A percentile compares a stretch with the other conserved stretches of the same genome.
Conservation (phyloP, 768 basidiomycete genomes). For the Thelephora ganbajun region DNA sequence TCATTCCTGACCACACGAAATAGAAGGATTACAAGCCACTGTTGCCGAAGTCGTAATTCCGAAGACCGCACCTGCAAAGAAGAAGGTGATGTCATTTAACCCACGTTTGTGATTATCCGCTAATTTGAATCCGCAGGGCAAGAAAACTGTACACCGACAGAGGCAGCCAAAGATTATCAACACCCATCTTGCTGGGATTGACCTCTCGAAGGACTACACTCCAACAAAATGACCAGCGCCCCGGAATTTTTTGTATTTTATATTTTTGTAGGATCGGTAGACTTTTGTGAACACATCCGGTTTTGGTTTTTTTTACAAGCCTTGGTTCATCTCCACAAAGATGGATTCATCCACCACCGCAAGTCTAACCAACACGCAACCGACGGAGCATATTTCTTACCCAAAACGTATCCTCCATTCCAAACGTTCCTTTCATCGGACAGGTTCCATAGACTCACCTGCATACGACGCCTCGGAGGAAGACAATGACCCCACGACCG, state of each 20-base stretch:
- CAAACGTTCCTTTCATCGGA: background rate
- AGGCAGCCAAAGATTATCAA: constrained; percentile 80
- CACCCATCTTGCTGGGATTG: constrained; percentile 77
- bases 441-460: constrained; percentile 9
- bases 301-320: constrained; percentile 17
- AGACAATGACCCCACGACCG: constrained; percentile 78
- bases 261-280: constrained; percentile 42
- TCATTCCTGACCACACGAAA: background rate
- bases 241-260: constrained; percentile 9
- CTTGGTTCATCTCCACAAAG: background rate
- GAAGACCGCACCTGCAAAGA: constrained; percentile 40
- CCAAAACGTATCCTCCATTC: background rate
- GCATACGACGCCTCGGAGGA: constrained; percentile 53
- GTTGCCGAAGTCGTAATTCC: constrained; percentile 45
- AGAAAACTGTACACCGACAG: constrained; percentile 57
- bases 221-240: constrained; percentile 2
- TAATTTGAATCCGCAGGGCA: constrained; percentile 33
- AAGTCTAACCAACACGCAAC: no score
- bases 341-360: no score
- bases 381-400: background rate
- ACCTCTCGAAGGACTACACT: constrained; percentile 63
- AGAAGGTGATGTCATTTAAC: constrained; percentile 28
- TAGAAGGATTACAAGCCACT: constrained; percentile 75
- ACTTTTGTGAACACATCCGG: constrained; percentile 73
- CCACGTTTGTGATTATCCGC: background rate